These are phyloP conservation scores for Paraurostyla sp. DNA, from an alignment of 73 alveolate species.

Conservation along the genomic window DNA sequence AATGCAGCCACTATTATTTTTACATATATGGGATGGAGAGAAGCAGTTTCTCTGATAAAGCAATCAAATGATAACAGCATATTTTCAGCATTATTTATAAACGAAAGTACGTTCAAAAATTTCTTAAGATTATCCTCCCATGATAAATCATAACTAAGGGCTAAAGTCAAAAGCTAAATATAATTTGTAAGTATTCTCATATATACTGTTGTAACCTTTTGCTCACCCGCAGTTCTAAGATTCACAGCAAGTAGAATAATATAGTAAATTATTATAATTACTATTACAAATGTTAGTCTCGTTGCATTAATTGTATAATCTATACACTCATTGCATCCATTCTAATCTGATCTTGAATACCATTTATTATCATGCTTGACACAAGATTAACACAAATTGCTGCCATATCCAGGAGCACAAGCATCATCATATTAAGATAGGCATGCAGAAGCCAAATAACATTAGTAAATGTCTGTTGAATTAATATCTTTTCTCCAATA, in stretches of 20 bases:
- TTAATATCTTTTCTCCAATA: conserved; percentile 68
- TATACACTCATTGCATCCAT: conserved; percentile 68
- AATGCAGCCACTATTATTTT: background rate
- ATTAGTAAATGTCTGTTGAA: conserved; percentile 41
- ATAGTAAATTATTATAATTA: background rate
- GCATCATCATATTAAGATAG: conserved; percentile 25
- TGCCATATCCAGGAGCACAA: conserved; percentile 75
- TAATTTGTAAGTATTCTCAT: conserved; percentile 69
- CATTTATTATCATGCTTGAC: background rate
- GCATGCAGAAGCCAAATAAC: conserved; percentile 68
- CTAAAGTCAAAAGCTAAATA: conserved; percentile 53
- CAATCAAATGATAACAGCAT: conserved; percentile 66
- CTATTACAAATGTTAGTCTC: conserved; percentile 21
- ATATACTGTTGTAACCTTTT: conserved; percentile 50
- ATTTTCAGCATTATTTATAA: conserved; percentile 6
- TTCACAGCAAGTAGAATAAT: background rate
- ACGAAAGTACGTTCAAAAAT: conserved; percentile 2
- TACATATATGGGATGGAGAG: background rate
- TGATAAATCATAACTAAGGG: conserved; percentile 55
- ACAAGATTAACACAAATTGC: conserved; percentile 77
- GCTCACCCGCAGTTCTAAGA: conserved; percentile 12
- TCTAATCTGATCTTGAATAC: conserved; percentile 27
- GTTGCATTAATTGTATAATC: conserved; percentile 18
- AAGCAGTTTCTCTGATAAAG: conserved; percentile 36
- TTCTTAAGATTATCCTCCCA: conserved; percentile 49